Evolutionary conservation across 2,329 filamentous ascomycete species (phyloP).

Genomic region (Coniochaeta sp.): DNA sequence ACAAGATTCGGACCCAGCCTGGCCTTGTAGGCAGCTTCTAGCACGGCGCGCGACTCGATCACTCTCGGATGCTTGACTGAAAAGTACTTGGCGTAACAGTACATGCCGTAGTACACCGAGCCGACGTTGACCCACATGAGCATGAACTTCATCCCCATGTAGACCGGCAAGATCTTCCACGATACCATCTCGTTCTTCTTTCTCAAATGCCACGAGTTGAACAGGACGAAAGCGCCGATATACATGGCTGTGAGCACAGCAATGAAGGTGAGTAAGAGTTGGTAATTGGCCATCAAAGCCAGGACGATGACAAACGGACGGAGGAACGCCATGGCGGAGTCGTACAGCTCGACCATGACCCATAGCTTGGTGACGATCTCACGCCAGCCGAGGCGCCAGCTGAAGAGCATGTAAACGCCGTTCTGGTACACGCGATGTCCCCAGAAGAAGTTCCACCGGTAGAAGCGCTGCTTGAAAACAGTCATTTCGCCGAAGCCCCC

Average conservation of each 20-base stretch:
- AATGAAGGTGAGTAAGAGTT: neutral
- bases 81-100: neutral
- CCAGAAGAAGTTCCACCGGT: slow-evolving; percentile 3
- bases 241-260: neutral
- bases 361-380: slow-evolving; percentile 2
- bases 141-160: neutral
- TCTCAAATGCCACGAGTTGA: slow-evolving; percentile 1
- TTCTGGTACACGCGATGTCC: neutral
- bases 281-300: neutral
- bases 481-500: slow-evolving; percentile 3
- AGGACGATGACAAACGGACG: neutral
- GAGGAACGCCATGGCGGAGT: neutral
- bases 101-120: neutral
- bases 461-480: slow-evolving; percentile 2
- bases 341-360: slow-evolving; percentile 1
- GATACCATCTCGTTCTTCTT: neutral
- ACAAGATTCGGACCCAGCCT: neutral
- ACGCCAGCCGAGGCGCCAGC: slow-evolving; percentile 1
- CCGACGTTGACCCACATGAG: neutral
- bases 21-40: neutral
- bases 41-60: neutral
- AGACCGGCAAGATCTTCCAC: neutral
- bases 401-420: neutral
- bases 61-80: neutral
- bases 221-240: neutral